Evolutionary conservation across 768 basidiomycete genomes (phyloP), one percentile per base, ranked within the genome.

Genomic region (Suillus spraguei): DNA sequence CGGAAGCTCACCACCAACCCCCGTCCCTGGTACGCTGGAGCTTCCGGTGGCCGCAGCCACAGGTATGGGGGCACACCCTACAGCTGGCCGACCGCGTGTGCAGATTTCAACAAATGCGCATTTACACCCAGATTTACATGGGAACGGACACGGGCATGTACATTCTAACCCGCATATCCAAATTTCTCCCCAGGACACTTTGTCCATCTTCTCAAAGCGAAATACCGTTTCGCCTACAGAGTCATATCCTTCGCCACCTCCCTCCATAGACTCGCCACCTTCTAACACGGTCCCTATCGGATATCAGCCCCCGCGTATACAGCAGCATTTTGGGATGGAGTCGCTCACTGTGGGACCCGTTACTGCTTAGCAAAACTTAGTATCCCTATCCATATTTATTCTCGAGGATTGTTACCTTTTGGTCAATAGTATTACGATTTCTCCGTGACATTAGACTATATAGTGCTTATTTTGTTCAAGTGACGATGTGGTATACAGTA

Each of bases 171-270:
- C 67, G 32, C 65, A 63, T 42, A 36, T 61, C 11, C 65, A 56
- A 42, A 41, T 72, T 6, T 47, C 67, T 28, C 71, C 75, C 6
- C 60, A 68, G 22, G 66, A 64, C 33, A 36, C 67, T 44, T 63
- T 67, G 24, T 65, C 67, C 24, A 63, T 65, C 28, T 70, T 72
- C 24, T 67, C 64, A 32, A 71, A 77, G 63, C 71, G 74, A 33
- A 47, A 59, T 7, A 66, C 63, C 39, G 65, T 62, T 41, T 74
- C 74, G 50, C 78, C 79, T 8, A 69, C 69, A n/a, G 77, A 78
- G 39, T 75, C 80, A 17, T 85, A 85, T 69, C 84, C 84, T 22
- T 83, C 83, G 0, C 84, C 83, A 2, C 84, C 83, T 59, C 76
- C 74, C 22, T 69, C 71, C 54, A 63, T 70, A 60, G 67, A 68